Evolutionary conservation across 768 basidiomycete genomes (phyloP).

Genomic region (Boletus eberwhitei): DNA sequence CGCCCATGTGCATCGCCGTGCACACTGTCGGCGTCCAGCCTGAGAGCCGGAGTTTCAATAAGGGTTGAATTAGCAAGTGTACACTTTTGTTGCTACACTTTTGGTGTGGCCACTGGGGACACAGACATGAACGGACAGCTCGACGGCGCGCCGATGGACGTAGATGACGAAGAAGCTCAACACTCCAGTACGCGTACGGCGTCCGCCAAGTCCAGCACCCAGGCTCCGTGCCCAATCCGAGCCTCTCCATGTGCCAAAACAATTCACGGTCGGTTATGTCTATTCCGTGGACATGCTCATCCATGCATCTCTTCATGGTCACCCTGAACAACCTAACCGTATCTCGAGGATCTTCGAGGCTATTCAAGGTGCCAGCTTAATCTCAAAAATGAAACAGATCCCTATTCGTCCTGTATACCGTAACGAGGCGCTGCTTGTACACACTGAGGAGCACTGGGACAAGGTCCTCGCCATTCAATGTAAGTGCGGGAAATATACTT

Average conservation of each 20-base stretch:
- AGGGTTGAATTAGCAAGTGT: conserved; percentile 1
- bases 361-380: conserved; percentile 56
- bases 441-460: conserved; percentile 89
- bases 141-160: conserved; percentile 26
- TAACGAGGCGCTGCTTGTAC: conserved; percentile 84
- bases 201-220: conserved; percentile 19
- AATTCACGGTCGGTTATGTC: conserved; percentile 69
- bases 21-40: neutral
- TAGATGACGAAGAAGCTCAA: conserved; percentile 20
- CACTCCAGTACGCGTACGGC: conserved; percentile 3
- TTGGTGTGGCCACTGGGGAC: neutral
- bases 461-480: conserved; percentile 81
- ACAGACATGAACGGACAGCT: conserved; percentile 19
- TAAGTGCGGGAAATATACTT: conserved; percentile 39
- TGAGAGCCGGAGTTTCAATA: conserved; percentile 23
- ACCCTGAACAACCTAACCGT: conserved; percentile 76
- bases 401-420: conserved; percentile 70
- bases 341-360: conserved; percentile 73
- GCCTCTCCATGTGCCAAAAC: conserved; percentile 25
- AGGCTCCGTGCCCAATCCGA: conserved; percentile 29
- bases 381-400: conserved; percentile 71
- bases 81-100: conserved; percentile 1
- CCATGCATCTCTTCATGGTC: conserved; percentile 65
- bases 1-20: neutral
- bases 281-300: conserved; percentile 85